Conservation (phyloP, 2,329 filamentous ascomycete species). For the Thyridium curvatum region DNA sequence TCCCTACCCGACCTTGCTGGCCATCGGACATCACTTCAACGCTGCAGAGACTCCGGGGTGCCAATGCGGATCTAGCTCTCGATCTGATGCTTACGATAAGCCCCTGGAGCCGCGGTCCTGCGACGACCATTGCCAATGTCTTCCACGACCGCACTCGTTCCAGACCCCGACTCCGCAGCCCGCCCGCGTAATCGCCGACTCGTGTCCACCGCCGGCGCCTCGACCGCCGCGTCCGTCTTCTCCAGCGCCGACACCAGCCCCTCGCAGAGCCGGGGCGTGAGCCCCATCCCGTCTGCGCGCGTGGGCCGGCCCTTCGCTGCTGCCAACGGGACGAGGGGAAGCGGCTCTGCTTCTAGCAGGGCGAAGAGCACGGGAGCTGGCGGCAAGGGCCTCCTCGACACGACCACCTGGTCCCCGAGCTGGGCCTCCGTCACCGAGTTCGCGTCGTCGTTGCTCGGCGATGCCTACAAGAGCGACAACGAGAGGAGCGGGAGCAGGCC, state of each 20-base stretch:
- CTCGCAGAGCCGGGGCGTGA: slow-evolving; percentile 30
- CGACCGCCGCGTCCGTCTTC: slow-evolving; percentile 18
- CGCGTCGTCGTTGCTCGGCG: slow-evolving; percentile 37
- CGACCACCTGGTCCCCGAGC: slow-evolving; percentile 41
- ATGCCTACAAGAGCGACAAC: slow-evolving; percentile 24
- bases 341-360: slow-evolving; percentile 7
- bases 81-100: slow-evolving; percentile 16
- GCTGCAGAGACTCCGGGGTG: too few relatives aligned
- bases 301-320: slow-evolving; percentile 13
- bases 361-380: neutral
- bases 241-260: slow-evolving; percentile 19
- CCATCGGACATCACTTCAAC: too few relatives aligned
- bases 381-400: slow-evolving; percentile 36
- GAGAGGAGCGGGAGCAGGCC: slow-evolving; percentile 21
- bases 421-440: slow-evolving; percentile 52
- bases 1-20: too few relatives aligned
- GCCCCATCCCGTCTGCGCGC: slow-evolving; percentile 40
- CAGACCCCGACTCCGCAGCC: slow-evolving; percentile 32
- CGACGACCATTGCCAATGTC: slow-evolving; percentile 27
- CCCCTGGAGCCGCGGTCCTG: slow-evolving; percentile 16
- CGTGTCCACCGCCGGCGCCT: slow-evolving; percentile 19
- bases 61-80: neutral
- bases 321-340: slow-evolving; percentile 16
- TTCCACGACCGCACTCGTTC: slow-evolving; percentile 36
- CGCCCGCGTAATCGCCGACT: slow-evolving; percentile 47